Conservation (phyloP, 169 alveolate species). For the Pseudocohnilembus persalinus region DNA sequence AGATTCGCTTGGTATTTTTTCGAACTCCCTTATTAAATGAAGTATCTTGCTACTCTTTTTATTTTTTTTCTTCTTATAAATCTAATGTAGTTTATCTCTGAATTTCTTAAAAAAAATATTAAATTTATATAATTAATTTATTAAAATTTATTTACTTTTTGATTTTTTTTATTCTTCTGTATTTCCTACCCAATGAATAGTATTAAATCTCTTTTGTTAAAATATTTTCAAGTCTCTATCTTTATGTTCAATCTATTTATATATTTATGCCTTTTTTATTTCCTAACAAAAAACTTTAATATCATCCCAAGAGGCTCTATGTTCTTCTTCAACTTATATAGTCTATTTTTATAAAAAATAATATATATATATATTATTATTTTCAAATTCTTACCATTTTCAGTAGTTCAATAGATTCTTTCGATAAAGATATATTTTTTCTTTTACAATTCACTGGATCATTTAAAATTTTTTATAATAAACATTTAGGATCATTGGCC, state of each 20-base stretch:
- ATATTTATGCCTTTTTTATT: neutral
- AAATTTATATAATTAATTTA: too few relatives aligned
- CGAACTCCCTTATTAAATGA: too few relatives aligned
- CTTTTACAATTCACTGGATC: neutral
- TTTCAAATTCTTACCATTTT: neutral
- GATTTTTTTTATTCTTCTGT: neutral
- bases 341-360: neutral
- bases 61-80: too few relatives aligned
- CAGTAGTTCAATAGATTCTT: neutral
- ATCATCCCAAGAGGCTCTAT: neutral
- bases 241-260: neutral
- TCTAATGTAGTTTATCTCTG: too few relatives aligned
- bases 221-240: neutral
- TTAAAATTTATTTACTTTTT: neutral
- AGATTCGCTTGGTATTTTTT: too few relatives aligned
- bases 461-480: too few relatives aligned
- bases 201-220: too few relatives aligned
- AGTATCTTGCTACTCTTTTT: too few relatives aligned
- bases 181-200: neutral
- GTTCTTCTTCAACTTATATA: neutral
- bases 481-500: slow-evolving; percentile 15
- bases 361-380: too few relatives aligned
- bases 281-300: neutral
- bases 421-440: neutral
- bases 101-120: too few relatives aligned